These are phyloP conservation scores for Mycena alexandri DNA, from an alignment of 768 basidiomycete genomes.

Conservation along the genomic window DNA sequence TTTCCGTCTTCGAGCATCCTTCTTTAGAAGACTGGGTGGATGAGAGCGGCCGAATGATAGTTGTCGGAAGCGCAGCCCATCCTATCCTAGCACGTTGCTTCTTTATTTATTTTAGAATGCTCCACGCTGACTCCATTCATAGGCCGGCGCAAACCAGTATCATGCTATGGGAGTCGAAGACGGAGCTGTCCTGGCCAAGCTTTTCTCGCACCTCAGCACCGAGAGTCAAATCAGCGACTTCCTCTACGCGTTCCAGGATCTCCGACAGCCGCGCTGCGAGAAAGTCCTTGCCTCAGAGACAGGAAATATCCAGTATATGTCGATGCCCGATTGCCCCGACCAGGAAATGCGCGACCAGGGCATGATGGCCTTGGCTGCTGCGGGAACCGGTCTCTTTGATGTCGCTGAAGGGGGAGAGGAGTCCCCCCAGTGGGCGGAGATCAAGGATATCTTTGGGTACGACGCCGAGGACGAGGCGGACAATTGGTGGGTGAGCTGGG, in stretches of 20 bases:
- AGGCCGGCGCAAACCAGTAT: conserved; percentile 66
- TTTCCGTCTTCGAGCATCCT: conserved; percentile 53
- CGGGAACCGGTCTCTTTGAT: conserved; percentile 24
- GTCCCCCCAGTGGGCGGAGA: conserved; percentile 58
- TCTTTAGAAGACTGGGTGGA: conserved; percentile 68
- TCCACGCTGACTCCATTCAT: not conserved
- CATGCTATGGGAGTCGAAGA: conserved; percentile 69
- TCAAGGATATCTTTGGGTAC: conserved; percentile 64
- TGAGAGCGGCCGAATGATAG: conserved; percentile 55
- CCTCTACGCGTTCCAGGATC: conserved; percentile 67
- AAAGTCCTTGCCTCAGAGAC: conserved; percentile 57
- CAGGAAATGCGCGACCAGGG: conserved; percentile 57
- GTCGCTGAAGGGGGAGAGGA: conserved; percentile 40
- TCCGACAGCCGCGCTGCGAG: conserved; percentile 62
- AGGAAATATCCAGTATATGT: conserved; percentile 58
- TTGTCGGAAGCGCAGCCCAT: conserved; percentile 70
- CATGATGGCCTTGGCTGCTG: not conserved
- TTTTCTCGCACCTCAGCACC: conserved; percentile 67
- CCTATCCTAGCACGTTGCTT: conserved; percentile 61
- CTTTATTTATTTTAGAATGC: not conserved
- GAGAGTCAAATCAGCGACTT: conserved; percentile 64
- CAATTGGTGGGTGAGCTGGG: conserved; percentile 72
- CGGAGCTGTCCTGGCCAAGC: conserved; percentile 70
- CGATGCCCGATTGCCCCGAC: conserved; percentile 56
- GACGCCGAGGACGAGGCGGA: conserved; percentile 71